Conservation (phyloP, 2,329 filamentous ascomycete genomes). For the Colletotrichum endophyticum region DNA sequence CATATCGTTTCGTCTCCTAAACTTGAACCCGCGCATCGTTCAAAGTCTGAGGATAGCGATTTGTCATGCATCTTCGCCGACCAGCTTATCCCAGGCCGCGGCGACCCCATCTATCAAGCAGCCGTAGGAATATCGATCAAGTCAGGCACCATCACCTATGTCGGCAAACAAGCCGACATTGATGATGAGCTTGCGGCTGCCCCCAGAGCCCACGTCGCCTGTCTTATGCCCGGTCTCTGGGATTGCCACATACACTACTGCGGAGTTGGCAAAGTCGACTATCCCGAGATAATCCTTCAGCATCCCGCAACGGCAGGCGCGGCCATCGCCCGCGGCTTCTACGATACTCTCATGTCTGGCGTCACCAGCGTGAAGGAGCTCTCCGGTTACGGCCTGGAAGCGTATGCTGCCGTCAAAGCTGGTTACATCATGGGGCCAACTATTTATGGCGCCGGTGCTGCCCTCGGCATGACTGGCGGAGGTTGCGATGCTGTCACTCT, state of each 20-base stretch:
- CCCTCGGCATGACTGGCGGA: not conserved
- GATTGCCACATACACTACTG: not conserved
- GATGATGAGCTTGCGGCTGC: not conserved
- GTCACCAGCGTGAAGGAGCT: not conserved
- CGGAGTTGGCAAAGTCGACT: not conserved
- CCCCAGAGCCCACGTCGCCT: not conserved
- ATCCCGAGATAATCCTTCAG: not conserved
- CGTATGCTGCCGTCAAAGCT: not conserved
- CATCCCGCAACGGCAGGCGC: not conserved
- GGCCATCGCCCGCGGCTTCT: not conserved
- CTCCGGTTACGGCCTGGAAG: not conserved
- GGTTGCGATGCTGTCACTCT: not conserved
- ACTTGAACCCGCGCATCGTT: not conserved
- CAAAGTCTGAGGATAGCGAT: not conserved
- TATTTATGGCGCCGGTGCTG: not conserved
- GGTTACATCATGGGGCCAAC: not conserved
- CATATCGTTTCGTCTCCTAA: not conserved
- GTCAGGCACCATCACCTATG: not conserved
- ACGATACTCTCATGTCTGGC: not conserved
- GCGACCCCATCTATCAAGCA: not conserved
- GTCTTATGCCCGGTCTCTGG: not conserved
- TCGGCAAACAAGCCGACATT: not conserved
- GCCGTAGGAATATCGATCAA: not conserved
- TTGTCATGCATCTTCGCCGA: not conserved
- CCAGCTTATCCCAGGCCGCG: not conserved